These are phyloP conservation scores for Vitis riparia DNA, from an alignment of 164 flowering plant species.

Conservation along the genomic window DNA sequence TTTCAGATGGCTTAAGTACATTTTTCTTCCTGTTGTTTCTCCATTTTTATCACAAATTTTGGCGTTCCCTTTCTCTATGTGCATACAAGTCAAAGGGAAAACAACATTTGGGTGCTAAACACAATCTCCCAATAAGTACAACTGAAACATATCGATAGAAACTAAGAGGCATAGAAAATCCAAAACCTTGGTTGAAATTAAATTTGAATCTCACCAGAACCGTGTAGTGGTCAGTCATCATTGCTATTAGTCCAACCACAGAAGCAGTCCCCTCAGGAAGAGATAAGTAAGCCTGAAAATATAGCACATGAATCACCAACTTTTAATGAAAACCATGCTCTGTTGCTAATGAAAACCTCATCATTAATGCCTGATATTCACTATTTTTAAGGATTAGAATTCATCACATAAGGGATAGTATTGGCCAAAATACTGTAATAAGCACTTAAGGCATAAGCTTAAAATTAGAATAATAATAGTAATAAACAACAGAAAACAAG, in stretches of 20 bases:
- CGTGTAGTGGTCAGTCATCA: slow-evolving; percentile 82
- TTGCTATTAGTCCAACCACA: slow-evolving; percentile 68
- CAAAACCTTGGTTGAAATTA: neutral
- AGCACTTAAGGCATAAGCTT: too few species aligned
- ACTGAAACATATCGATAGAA: neutral
- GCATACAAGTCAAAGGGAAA: slow-evolving; percentile 1
- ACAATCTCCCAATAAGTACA: too few species aligned
- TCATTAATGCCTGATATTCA: too few species aligned
- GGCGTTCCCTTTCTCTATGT: neutral
- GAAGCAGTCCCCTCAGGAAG: slow-evolving; percentile 81
- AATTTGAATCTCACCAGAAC: slow-evolving; percentile 46
- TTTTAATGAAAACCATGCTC: neutral
- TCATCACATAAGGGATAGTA: too few species aligned
- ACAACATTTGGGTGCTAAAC: neutral
- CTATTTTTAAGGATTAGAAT: too few species aligned
- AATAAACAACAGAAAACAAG: too few species aligned
- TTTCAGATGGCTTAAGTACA: too few species aligned
- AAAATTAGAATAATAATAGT: too few species aligned
- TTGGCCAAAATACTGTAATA: too few species aligned
- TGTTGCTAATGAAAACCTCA: neutral
- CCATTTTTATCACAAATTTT: neutral
- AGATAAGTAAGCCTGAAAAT: slow-evolving; percentile 67
- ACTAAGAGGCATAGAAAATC: neutral
- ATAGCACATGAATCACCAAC: neutral
- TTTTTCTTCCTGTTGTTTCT: neutral